Percentiles rank a stretch among this genome's conserved stretches.
Conservation (phyloP, 495 filamentous ascomycete species). For the Stereocaulon alpinum region DNA sequence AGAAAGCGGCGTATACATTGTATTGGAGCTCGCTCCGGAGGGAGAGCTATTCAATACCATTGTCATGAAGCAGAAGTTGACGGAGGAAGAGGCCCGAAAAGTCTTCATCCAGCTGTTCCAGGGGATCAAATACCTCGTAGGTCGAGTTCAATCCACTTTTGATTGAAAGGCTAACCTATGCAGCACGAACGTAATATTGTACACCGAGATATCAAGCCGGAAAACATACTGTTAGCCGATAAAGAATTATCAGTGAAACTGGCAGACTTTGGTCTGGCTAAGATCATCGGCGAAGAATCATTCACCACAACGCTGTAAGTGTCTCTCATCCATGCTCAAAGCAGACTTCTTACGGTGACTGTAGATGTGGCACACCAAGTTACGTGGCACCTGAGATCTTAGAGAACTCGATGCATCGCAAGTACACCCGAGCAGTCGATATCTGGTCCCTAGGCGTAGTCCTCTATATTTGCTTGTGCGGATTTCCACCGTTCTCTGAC, state of each 20-base stretch:
- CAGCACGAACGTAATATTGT: slow-evolving; percentile 97
- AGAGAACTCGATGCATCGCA: slow-evolving; percentile 60
- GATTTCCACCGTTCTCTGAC: slow-evolving; percentile 94
- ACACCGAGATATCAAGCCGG: slow-evolving; percentile 97
- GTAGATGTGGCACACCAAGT: slow-evolving; percentile 82
- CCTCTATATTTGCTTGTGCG: slow-evolving; percentile 97
- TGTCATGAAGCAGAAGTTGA: slow-evolving; percentile 75
- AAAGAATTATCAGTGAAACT: slow-evolving; percentile 79
- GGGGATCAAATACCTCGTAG: slow-evolving; percentile 86
- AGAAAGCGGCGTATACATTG: slow-evolving; percentile 77
- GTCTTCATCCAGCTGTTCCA: slow-evolving; percentile 89
- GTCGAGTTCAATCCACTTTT: slow-evolving; percentile 18
- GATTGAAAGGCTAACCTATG: slow-evolving; percentile 28
- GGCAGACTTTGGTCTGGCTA: slow-evolving; percentile 94
- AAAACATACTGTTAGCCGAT: slow-evolving; percentile 89
- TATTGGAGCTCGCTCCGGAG: slow-evolving; percentile 82
- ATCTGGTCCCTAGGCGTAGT: slow-evolving; percentile 97
- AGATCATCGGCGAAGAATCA: slow-evolving; percentile 97
- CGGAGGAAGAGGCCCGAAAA: slow-evolving; percentile 71
- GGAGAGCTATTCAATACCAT: slow-evolving; percentile 96
- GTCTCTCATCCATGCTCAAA: neutral
- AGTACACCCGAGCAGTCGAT: slow-evolving; percentile 92
- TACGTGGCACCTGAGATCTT: slow-evolving; percentile 97
- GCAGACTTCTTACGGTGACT: slow-evolving; percentile 7
- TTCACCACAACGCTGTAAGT: slow-evolving; percentile 88